Percentiles rank a stretch among this genome's conserved stretches.
phyloP scores from a whole-genome alignment of 805 yeast genomes.

The Cyberlindnera amylophila region DNA sequence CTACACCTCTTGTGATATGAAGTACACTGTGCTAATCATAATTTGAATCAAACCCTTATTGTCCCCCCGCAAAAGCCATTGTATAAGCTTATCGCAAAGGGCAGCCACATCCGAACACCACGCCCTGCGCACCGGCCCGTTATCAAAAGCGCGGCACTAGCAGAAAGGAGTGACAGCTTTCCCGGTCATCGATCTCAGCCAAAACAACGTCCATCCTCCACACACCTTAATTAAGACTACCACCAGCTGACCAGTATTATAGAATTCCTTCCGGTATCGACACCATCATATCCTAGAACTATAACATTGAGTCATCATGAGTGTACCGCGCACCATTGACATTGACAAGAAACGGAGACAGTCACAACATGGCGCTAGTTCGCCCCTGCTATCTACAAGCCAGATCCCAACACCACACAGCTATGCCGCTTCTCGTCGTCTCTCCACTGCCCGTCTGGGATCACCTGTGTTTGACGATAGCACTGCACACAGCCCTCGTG shows the following conservation, averaged over 20 bases:
- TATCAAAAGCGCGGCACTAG: no score
- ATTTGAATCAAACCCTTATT: no score
- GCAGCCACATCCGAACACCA: conserved; percentile 1
- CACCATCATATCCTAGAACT: no score
- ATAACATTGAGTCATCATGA: conserved; percentile 1
- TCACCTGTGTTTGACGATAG: conserved; percentile 14
- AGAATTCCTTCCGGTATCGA: no score
- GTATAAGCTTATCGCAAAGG: not conserved
- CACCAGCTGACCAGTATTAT: no score
- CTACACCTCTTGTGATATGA: no score
- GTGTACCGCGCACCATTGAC: conserved; percentile 10
- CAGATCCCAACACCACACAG: conserved; percentile 8
- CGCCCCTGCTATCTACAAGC: conserved; percentile 4
- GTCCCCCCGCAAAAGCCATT: no score
- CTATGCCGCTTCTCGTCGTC: conserved; percentile 16
- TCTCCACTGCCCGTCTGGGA: conserved; percentile 19
- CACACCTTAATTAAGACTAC: no score
- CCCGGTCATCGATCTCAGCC: no score
- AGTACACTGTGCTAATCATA: no score
- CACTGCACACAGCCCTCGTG: conserved; percentile 3
- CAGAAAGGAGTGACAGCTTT: no score
- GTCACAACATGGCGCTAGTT: conserved; percentile 6
- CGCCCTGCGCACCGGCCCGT: not conserved
- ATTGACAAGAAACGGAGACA: conserved; percentile 7
- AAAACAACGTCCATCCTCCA: no score